Percentiles rank a stretch among this genome's conserved stretches.
Conservation (phyloP, 225 moss, liverwort and hornwort species). For the Rhytidiadelphus loreus region DNA sequence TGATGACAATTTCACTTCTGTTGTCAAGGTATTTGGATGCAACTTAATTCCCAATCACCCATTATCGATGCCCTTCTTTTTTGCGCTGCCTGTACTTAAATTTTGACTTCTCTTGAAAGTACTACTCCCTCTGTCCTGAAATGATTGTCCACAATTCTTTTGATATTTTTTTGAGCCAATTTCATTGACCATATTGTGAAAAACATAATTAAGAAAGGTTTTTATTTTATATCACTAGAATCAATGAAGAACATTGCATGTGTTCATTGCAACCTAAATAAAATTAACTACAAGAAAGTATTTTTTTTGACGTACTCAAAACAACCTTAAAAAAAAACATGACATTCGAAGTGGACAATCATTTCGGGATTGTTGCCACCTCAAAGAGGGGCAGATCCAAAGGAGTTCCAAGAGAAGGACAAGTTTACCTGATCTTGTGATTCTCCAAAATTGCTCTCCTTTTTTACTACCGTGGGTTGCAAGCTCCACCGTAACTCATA, state of each 20-base stretch:
- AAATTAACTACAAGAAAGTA: too few species aligned
- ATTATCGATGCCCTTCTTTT: not conserved
- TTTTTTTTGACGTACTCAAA: too few species aligned
- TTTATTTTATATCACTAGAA: too few species aligned
- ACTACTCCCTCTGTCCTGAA: too few species aligned
- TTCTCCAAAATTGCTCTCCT: not conserved
- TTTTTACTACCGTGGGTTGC: not conserved
- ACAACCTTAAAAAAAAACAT: too few species aligned
- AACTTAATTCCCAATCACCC: not conserved
- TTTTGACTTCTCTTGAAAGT: not conserved
- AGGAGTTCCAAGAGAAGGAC: not conserved
- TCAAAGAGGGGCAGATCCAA: not conserved
- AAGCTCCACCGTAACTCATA: not conserved
- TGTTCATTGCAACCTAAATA: too few species aligned
- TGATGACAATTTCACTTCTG: conserved; percentile 89
- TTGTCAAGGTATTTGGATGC: conserved; percentile 60
- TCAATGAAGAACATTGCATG: too few species aligned
- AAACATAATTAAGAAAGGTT: too few species aligned
- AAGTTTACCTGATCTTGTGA: not conserved
- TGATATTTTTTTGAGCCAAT: too few species aligned
- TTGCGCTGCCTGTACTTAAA: not conserved
- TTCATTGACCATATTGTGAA: too few species aligned
- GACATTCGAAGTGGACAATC: too few species aligned
- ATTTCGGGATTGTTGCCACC: not conserved
- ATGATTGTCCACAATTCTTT: too few species aligned